A percentile compares a stretch with the other conserved stretches of the same genome.
Conservation (phyloP, 139 green algal species). For the Eudorina sp. region DNA sequence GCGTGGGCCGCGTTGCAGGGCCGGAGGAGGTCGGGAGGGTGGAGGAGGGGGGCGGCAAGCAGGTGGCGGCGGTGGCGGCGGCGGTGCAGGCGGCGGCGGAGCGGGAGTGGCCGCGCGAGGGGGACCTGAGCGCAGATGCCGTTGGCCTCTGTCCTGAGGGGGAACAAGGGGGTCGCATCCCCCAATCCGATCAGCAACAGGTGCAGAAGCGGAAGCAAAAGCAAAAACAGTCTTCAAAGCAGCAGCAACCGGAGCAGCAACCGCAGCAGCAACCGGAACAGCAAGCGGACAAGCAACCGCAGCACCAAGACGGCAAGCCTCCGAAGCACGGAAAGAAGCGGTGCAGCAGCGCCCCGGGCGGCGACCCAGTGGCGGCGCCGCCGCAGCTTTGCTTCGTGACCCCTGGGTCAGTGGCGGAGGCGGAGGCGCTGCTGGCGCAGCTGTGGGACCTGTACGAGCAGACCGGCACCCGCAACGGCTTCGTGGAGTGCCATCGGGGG, state of each 20-base stretch:
- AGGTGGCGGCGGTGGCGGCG: no score
- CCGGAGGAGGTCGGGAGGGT: no score
- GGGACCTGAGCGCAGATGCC: no score
- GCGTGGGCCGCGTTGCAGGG: no score
- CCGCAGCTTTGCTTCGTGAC: neutral
- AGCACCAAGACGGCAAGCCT: no score
- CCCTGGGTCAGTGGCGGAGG: conserved; percentile 19
- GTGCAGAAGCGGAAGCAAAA: no score
- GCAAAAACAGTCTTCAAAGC: no score
- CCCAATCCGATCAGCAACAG: neutral
- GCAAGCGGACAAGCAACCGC: neutral
- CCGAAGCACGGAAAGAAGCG: conserved; percentile 17
- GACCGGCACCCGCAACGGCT: conserved; percentile 26
- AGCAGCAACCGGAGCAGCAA: neutral
- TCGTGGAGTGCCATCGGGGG: conserved; percentile 1
- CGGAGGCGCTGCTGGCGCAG: neutral
- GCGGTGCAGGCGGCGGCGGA: no score
- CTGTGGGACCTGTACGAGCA: conserved; percentile 39
- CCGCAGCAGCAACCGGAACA: neutral
- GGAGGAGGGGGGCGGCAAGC: no score
- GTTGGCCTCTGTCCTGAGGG: no score
- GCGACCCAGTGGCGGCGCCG: neutral
- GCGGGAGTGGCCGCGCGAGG: no score
- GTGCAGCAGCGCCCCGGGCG: neutral
- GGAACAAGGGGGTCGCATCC: no score